These are phyloP conservation scores for Wickerhamomyces queroliae DNA, from an alignment of 805 yeast species.

Conservation along the genomic window DNA sequence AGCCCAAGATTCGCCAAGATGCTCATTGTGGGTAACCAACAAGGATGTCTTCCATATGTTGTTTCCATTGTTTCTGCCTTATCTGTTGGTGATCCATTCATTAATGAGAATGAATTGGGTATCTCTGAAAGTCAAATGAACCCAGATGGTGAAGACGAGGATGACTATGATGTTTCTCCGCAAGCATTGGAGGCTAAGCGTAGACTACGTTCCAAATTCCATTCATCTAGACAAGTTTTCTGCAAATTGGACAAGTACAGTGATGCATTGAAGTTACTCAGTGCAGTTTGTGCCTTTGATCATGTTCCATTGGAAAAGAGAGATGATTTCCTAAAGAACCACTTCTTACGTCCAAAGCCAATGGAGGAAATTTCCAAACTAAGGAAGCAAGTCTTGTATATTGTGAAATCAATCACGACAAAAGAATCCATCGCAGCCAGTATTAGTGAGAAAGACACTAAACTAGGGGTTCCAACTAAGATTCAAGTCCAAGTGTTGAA, in stretches of 20 bases:
- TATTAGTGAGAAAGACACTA: slow-evolving; percentile 37
- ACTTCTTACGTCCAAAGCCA: slow-evolving; percentile 70
- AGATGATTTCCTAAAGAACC: slow-evolving; percentile 42
- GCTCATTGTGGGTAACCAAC: slow-evolving; percentile 82
- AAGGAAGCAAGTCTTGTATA: slow-evolving; percentile 70
- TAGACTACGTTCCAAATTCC: slow-evolving; percentile 43
- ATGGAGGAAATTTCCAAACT: slow-evolving; percentile 84
- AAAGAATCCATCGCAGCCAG: slow-evolving; percentile 53
- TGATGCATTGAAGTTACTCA: slow-evolving; percentile 69
- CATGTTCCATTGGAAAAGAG: slow-evolving; percentile 51
- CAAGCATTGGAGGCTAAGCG: slow-evolving; percentile 31
- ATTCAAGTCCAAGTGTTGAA: slow-evolving; percentile 72
- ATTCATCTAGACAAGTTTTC: slow-evolving; percentile 54
- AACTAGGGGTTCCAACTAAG: slow-evolving; percentile 61
- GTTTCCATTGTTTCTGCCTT: slow-evolving; percentile 88
- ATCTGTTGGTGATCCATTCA: slow-evolving; percentile 90
- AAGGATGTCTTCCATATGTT: slow-evolving; percentile 79
- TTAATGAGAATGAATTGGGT: slow-evolving; percentile 71
- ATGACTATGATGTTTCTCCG: slow-evolving; percentile 26
- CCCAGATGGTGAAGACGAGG: slow-evolving; percentile 23
- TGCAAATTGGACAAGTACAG: slow-evolving; percentile 63
- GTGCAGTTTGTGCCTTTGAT: slow-evolving; percentile 85
- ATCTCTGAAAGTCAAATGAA: slow-evolving; percentile 24
- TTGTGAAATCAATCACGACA: slow-evolving; percentile 62
- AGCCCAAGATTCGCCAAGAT: slow-evolving; percentile 92